These are phyloP conservation scores for Aquilaria yunnanensis DNA, from an alignment of 345 rosid species.

Conservation along the genomic window DNA sequence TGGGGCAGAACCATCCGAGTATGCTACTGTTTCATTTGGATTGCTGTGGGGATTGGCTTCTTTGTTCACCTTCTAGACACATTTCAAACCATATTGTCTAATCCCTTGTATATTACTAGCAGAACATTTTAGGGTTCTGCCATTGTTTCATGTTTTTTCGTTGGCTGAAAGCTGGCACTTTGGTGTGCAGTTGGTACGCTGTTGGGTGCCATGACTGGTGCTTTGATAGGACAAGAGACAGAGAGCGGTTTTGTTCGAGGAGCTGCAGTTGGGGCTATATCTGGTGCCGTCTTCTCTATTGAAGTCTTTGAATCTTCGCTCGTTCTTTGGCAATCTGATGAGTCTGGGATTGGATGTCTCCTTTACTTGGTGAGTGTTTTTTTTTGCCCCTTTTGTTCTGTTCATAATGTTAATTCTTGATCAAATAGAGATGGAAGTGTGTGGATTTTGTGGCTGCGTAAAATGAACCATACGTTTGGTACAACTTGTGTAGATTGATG, in stretches of 20 bases:
- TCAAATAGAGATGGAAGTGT: neutral
- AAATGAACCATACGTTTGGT: no score
- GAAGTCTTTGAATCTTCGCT: constrained; percentile 98
- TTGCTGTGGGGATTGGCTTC: no score
- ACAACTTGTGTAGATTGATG: constrained; percentile 68
- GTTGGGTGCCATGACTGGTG: constrained; percentile 98
- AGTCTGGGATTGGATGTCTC: constrained; percentile 81
- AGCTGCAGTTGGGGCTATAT: constrained; percentile 96
- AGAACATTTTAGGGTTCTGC: no score
- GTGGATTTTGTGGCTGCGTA: no score
- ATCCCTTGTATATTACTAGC: neutral
- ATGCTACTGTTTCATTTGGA: neutral
- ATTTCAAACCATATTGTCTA: neutral
- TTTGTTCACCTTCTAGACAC: no score
- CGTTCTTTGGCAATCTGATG: constrained; percentile 92
- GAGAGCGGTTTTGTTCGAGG: constrained; percentile 98
- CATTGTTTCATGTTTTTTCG: no score
- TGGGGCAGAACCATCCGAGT: no score
- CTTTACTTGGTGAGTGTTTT: constrained; percentile 73
- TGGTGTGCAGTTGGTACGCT: constrained; percentile 76
- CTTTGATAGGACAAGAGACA: constrained; percentile 98
- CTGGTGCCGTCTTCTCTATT: constrained; percentile 98
- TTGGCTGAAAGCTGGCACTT: neutral
- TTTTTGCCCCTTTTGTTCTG: no score
- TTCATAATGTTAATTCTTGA: no score